Evolutionary conservation across 225 moss, liverwort and hornwort genomes (phyloP), one percentile per base, ranked within the genome.

Genomic region (Pleurozium schreberi): DNA sequence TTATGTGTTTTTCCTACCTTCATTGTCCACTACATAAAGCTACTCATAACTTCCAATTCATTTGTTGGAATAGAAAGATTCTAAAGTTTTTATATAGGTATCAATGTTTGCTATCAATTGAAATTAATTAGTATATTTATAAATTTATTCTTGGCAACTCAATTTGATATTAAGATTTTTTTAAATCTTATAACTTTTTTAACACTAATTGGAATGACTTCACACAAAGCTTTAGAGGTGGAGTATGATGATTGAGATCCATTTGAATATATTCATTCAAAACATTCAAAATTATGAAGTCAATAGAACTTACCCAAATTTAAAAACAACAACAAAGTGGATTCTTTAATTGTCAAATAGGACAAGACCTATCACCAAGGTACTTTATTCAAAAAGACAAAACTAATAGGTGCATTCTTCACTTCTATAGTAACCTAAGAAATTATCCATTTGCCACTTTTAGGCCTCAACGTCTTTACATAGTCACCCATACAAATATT

Each of bases 401-500:
- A 0, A 43, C 27, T 16, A 28, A 45, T 9, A 43, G 3, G 3
- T 17, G 17, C 43, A 43, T 71, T 71, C 0, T 71, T 71, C 10
- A 71, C 28, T 28, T 43, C 17, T 28, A 43, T 3, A 71, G 0
- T 27, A 3, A 43, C 43, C 0, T 71, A 5, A 0, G 16, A 27
- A 16, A 43, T 27, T 26, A 26, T 43, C 27, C 27, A 43, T 43
- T 0, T 0, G 0, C 9, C 3, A 28, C 5, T 28, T 28, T 16
- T 10, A 1, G 9, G 14, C 16, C 6, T 43, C 6, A 43, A 43
- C 0, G 5, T 71, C 43, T 0, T 43, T 71, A 28, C 1, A 43
- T 0, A 17, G 16, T 43, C 9, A 43, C 0, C n/a, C n/a, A n/a
- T n/a, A n/a, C n/a, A n/a, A n/a, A n/a, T n/a, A n/a, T n/a, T n/a